These are phyloP conservation scores for Entamoeba histolytica DNA, from an alignment of 208 protist species.

Conservation along the genomic window DNA sequence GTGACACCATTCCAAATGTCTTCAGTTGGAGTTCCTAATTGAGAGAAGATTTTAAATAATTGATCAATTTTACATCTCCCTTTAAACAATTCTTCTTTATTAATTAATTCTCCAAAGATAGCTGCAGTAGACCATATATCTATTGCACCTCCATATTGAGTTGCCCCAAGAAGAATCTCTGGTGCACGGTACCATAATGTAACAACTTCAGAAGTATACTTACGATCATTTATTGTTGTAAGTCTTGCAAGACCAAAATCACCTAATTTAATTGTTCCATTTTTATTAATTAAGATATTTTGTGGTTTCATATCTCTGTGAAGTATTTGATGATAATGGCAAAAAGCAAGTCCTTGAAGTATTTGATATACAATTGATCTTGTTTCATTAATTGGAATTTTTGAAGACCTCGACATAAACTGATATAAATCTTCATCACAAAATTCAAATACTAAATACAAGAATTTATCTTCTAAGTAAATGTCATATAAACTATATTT, in stretches of 20 bases:
- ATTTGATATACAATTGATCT: slow-evolving; percentile 49
- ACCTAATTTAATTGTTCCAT: slow-evolving; percentile 74
- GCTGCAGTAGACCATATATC: slow-evolving; percentile 92
- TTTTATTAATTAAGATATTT: slow-evolving; percentile 74
- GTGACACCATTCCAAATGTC: slow-evolving; percentile 33
- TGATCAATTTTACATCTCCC: slow-evolving; percentile 43
- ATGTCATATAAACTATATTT: slow-evolving; percentile 30
- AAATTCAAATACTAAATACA: no score
- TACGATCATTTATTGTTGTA: not conserved
- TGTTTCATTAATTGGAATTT: no score
- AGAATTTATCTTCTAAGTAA: no score
- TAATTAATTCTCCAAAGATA: slow-evolving; percentile 76
- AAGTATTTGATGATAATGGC: slow-evolving; percentile 41
- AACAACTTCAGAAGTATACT: slow-evolving; percentile 13
- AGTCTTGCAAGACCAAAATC: slow-evolving; percentile 65
- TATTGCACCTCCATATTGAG: slow-evolving; percentile 33
- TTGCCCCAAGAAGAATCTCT: slow-evolving; percentile 12
- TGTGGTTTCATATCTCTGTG: slow-evolving; percentile 79
- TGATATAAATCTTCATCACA: no score
- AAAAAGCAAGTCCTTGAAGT: slow-evolving; percentile 36
- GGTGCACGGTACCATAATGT: slow-evolving; percentile 24
- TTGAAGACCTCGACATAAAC: no score
- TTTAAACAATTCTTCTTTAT: slow-evolving; percentile 70
- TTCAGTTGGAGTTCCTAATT: slow-evolving; percentile 23
- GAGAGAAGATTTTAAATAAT: slow-evolving; percentile 31